Conservation (phyloP, 305 asterid genomes). For the Fraxinus platypoda region DNA sequence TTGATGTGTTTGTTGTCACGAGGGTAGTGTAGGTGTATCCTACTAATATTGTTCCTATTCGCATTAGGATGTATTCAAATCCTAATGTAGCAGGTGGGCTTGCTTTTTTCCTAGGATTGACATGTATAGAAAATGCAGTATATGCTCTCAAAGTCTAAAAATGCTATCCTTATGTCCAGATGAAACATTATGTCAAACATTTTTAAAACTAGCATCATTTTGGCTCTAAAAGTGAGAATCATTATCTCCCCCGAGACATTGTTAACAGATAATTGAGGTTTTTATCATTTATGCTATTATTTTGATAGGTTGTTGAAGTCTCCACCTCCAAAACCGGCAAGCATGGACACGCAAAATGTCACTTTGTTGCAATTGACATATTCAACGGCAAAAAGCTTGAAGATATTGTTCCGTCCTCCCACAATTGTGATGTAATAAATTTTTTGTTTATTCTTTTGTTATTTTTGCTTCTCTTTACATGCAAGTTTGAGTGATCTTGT, state of each 20-base stretch:
- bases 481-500: background rate
- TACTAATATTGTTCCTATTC: background rate
- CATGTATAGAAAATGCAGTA: no score
- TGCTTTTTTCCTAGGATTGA: background rate
- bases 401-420: slow-evolving; percentile 31
- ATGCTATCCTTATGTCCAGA: no score
- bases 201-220: no score
- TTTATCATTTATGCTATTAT: background rate
- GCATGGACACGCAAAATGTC: slow-evolving; percentile 69
- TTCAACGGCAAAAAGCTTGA: slow-evolving; percentile 58
- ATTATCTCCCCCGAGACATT: no score
- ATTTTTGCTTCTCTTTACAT: background rate
- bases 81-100: no score
- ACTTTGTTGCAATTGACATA: slow-evolving; percentile 59
- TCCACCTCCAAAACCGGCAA: slow-evolving; percentile 63
- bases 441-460: background rate
- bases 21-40: no score
- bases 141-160: no score
- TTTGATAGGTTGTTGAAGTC: slow-evolving; percentile 55
- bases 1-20: no score
- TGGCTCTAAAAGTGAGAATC: no score
- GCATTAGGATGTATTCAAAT: background rate
- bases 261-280: background rate
- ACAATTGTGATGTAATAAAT: slow-evolving; percentile 49
- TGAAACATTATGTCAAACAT: no score